Conservation (phyloP, 208 protist species). For the Crithidia sp. region DNA sequence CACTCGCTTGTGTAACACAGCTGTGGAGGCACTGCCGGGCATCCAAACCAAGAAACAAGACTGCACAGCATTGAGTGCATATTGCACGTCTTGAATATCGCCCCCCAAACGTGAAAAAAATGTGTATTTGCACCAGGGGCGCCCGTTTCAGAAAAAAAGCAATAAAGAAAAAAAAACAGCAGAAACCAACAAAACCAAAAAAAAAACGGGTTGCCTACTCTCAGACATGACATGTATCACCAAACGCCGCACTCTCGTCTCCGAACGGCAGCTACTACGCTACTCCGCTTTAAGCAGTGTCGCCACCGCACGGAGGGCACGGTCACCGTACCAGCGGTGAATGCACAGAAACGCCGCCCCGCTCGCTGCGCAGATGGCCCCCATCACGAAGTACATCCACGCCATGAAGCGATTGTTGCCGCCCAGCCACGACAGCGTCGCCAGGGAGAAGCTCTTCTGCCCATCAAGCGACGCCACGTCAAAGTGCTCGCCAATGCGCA, state of each 20-base stretch:
- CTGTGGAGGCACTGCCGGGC: too few species aligned
- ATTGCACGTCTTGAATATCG: too few species aligned
- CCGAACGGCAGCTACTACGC: not conserved
- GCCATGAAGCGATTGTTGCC: slow-evolving; percentile 96
- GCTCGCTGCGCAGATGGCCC: slow-evolving; percentile 82
- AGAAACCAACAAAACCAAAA: too few species aligned
- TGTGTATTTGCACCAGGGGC: too few species aligned
- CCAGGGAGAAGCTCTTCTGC: slow-evolving; percentile 95
- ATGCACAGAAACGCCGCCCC: slow-evolving; percentile 67
- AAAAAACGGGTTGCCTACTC: too few species aligned
- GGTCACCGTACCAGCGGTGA: slow-evolving; percentile 40
- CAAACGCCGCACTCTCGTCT: not conserved
- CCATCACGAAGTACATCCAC: slow-evolving; percentile 93
- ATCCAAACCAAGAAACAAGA: too few species aligned
- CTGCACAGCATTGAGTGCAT: too few species aligned
- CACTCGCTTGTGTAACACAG: too few species aligned
- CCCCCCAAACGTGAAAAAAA: too few species aligned
- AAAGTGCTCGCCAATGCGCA: slow-evolving; percentile 93
- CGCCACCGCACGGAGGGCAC: slow-evolving; percentile 42
- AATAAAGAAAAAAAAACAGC: too few species aligned
- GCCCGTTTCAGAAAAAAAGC: too few species aligned
- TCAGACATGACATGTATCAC: too few species aligned
- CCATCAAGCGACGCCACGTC: slow-evolving; percentile 92
- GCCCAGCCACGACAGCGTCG: slow-evolving; percentile 94
- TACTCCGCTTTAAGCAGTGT: slow-evolving; percentile 38